Evolutionary conservation across 2,329 filamentous ascomycete genomes (phyloP), one percentile per base, ranked within the genome.

Genomic region (Fusarium pseudograminearum): DNA sequence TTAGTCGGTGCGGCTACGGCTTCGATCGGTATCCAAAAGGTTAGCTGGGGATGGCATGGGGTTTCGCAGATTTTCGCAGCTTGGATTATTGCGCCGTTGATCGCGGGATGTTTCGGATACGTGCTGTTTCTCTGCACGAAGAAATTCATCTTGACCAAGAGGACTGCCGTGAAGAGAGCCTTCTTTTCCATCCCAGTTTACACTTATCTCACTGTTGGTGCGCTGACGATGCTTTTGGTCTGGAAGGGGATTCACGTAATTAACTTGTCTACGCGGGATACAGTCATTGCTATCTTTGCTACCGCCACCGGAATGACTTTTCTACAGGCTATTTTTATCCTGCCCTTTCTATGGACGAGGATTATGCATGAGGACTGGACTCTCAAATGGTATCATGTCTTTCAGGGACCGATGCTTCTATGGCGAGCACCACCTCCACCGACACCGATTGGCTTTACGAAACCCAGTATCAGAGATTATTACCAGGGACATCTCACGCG

Each of bases 361-460:
- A 81, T 87, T 20, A 76, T 86, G 65, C 77, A 80, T 48, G 81
- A 86, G 41, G 86, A 88, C 70, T 86, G 83, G 81, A 80, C 81
- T 18, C 73, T 88, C 9, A 83, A 80, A 60, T 81, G 80, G 77
- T 86, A 82, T 70, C 79, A 87, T 54, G 72, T 83, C 33, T 78
- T 83, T 68, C 76, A 81, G 14, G 86, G 86, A 0, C 85, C 83
- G 15, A 75, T 83, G 34, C 79, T 87, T 1, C 79, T 84, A 14
- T 75, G 72, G 26, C 80, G 83, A 18, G 73, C 78, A 16, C 73
- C 74, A 1, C 78, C 79, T 0, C 79, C 79, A 0, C 76, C 79
- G 0, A 77, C 78, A 5, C 79, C 80, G 0, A 52, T 61, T 53
- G 81, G 80, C 10, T 82, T 80, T 47, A 66, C 75, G 51, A 85